Conservation (phyloP, 2,329 filamentous ascomycete genomes). For the Chaetoscypha palmicola region DNA sequence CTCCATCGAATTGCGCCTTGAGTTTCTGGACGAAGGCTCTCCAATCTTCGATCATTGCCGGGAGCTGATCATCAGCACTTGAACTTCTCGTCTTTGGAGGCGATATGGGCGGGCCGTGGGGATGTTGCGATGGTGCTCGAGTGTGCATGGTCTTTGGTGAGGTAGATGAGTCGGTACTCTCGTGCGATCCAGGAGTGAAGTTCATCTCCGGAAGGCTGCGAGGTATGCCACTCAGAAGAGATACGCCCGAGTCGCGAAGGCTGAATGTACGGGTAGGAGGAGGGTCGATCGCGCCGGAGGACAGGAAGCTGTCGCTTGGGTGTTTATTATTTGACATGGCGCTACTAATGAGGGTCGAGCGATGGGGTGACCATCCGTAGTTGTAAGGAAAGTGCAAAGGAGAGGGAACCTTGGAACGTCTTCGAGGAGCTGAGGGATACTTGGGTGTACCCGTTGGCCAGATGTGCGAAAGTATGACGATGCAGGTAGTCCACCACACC, state of each 20-base stretch:
- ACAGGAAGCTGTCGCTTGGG: constrained; percentile 25
- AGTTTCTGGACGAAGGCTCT: constrained; percentile 27
- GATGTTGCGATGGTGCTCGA: constrained; percentile 16
- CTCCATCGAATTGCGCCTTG: constrained; percentile 27
- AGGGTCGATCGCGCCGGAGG: constrained; percentile 23
- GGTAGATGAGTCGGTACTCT: background rate
- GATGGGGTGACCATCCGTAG: constrained; percentile 2
- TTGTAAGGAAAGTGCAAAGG: background rate
- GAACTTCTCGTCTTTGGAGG: constrained; percentile 28
- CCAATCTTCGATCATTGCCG: constrained; percentile 29
- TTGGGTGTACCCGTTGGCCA: background rate
- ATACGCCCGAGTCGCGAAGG: constrained; percentile 5
- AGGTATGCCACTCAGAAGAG: constrained; percentile 13
- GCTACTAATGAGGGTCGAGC: background rate
- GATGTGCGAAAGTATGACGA: too few species aligned
- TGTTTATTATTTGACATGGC: constrained; percentile 17
- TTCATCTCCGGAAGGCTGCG: constrained; percentile 18
- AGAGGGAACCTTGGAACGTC: background rate
- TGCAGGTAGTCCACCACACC: too few species aligned
- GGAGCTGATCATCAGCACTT: constrained; percentile 23
- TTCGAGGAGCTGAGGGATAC: background rate
- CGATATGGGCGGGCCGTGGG: constrained; percentile 20
- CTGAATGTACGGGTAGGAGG: constrained; percentile 10
- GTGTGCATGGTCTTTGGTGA: constrained; percentile 15
- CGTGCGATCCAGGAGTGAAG: constrained; percentile 12